Conservation (phyloP, 139 green algal species). For the Limnomonas spitsbergensis region DNA sequence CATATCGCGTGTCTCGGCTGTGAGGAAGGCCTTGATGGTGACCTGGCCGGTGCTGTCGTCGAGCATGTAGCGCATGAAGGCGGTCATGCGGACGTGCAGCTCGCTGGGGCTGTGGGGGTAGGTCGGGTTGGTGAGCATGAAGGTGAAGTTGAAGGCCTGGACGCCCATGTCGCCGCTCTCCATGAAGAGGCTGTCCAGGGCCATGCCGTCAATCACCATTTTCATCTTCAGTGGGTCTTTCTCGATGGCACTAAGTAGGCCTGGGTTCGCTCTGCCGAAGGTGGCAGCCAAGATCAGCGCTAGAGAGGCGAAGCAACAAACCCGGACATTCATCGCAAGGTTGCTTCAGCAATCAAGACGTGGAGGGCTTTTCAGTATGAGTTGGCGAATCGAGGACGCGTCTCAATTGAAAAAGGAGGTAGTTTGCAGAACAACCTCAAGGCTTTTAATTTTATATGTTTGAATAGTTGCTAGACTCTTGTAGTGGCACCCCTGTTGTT, state of each 20-base stretch:
- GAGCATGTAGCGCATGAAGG: conserved; percentile 19
- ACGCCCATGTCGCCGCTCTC: conserved; percentile 17
- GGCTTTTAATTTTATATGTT: too few species aligned
- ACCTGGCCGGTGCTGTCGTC: not conserved
- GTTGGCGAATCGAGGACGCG: too few species aligned
- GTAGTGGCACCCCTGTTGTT: too few species aligned
- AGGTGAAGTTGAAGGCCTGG: conserved; percentile 12
- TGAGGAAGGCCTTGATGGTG: conserved; percentile 17
- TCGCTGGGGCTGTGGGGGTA: conserved; percentile 11
- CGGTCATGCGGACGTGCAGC: conserved; percentile 2
- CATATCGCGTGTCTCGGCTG: conserved; percentile 15
- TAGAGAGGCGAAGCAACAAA: too few species aligned
- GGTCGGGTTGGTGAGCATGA: not conserved
- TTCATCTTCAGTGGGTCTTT: not conserved
- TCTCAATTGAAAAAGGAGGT: too few species aligned
- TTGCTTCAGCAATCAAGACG: too few species aligned
- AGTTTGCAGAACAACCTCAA: too few species aligned
- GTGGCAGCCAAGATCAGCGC: too few species aligned
- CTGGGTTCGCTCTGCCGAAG: not conserved
- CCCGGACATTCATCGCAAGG: too few species aligned
- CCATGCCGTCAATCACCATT: conserved; percentile 8
- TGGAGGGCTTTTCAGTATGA: too few species aligned
- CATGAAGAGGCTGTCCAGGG: conserved; percentile 6
- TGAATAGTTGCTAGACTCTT: too few species aligned
- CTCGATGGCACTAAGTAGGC: conserved; percentile 1